These are phyloP conservation scores for Aspergillus fumigatus DNA, from an alignment of 2,329 filamentous ascomycete species.

Conservation along the genomic window DNA sequence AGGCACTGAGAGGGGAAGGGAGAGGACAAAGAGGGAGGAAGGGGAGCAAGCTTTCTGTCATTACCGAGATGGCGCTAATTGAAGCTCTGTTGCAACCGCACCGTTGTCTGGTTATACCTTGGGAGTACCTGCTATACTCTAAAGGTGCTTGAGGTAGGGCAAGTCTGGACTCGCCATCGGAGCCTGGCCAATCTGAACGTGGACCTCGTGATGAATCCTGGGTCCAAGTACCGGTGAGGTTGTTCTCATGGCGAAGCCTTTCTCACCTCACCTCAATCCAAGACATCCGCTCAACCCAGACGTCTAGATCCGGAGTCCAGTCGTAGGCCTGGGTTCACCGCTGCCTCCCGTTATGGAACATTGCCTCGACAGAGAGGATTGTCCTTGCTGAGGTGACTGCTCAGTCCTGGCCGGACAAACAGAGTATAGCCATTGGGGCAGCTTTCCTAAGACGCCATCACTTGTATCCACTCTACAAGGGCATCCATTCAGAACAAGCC, in stretches of 20 bases:
- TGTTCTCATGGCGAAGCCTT: constrained; percentile 14
- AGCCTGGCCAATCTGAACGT: constrained; percentile 11
- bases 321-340: constrained; percentile 17
- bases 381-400: constrained; percentile 6
- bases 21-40: background rate
- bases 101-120: constrained; percentile 3
- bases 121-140: constrained; percentile 15
- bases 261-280: constrained; percentile 9
- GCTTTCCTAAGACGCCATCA: constrained; percentile 17
- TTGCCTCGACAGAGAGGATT: constrained; percentile 13
- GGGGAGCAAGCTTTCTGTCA: background rate
- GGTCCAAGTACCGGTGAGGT: constrained; percentile 16
- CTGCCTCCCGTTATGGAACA: constrained; percentile 10
- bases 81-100: constrained; percentile 9
- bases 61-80: constrained; percentile 1
- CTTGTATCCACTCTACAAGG: constrained; percentile 16
- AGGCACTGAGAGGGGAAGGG: background rate
- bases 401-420: constrained; percentile 13
- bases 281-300: constrained; percentile 17
- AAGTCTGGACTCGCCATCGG: constrained; percentile 13
- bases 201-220: constrained; percentile 18
- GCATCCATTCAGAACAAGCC: constrained; percentile 13
- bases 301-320: constrained; percentile 14
- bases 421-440: constrained; percentile 11
- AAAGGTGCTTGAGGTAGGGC: constrained; percentile 14